A percentile compares a stretch with the other conserved stretches of the same genome.
Evolutionary conservation across 2,329 filamentous ascomycete genomes (phyloP).

Genomic region (Xylariaceae sp.): DNA sequence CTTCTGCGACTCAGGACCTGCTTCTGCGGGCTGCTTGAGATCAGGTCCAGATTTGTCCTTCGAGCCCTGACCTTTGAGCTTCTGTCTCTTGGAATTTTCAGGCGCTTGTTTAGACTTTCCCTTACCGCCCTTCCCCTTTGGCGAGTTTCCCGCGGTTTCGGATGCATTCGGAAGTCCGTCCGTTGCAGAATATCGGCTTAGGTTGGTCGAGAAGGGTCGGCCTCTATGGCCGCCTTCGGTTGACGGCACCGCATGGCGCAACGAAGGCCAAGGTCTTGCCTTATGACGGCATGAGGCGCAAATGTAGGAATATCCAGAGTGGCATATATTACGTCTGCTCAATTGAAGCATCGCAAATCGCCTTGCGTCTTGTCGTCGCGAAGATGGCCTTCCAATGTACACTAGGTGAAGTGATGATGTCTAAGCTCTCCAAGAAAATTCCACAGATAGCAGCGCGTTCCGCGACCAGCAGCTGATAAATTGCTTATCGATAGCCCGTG

Average conservation of each 20-base stretch:
- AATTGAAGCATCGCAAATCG: slow-evolving; percentile 30
- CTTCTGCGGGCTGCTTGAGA: too few relatives aligned
- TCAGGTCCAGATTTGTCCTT: too few relatives aligned
- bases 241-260: too few relatives aligned
- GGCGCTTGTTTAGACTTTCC: slow-evolving; percentile 10
- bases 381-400: slow-evolving; percentile 2
- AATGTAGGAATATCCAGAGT: slow-evolving; percentile 23
- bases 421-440: slow-evolving; percentile 1
- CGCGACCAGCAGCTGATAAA: too few relatives aligned
- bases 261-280: slow-evolving; percentile 4
- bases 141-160: too few relatives aligned
- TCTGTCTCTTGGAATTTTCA: slow-evolving; percentile 5
- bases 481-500: too few relatives aligned
- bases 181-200: background rate
- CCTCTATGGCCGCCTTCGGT: slow-evolving; percentile 7
- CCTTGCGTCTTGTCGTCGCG: background rate
- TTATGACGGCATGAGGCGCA: slow-evolving; percentile 23
- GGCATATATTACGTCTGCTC: slow-evolving; percentile 21
- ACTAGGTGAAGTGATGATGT: slow-evolving; percentile 1
- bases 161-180: too few relatives aligned
- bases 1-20: background rate
- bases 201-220: slow-evolving; percentile 17
- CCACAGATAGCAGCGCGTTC: too few relatives aligned
- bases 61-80: background rate
- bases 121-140: too few relatives aligned